A percentile compares a stretch with the other conserved stretches of the same genome.
phyloP scores from a whole-genome alignment of 768 basidiomycete species.

The Asterophora lycoperdoides region DNA sequence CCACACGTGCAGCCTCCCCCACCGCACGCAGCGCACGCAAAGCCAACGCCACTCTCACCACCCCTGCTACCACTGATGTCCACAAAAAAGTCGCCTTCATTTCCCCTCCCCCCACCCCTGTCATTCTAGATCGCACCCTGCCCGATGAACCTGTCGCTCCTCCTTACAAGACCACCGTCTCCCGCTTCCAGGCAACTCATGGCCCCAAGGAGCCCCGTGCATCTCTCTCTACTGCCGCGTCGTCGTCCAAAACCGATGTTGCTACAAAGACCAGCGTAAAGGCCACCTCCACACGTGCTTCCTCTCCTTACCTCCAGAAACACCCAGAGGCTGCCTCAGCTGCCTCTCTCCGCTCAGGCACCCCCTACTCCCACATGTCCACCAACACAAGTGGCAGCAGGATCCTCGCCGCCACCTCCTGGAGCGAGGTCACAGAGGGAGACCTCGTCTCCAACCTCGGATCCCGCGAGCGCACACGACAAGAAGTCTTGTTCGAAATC shows the following conservation, averaged over 20 bases:
- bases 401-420: slow-evolving; percentile 74
- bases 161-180: slow-evolving; percentile 61
- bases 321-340: slow-evolving; percentile 45
- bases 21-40: slow-evolving; percentile 33
- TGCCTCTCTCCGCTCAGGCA: slow-evolving; percentile 72
- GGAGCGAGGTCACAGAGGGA: slow-evolving; percentile 94
- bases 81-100: slow-evolving; percentile 88
- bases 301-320: slow-evolving; percentile 55
- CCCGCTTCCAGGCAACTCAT: slow-evolving; percentile 73
- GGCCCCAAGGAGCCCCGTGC: slow-evolving; percentile 61
- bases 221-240: slow-evolving; percentile 59
- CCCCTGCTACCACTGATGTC: slow-evolving; percentile 39
- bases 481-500: slow-evolving; percentile 96
- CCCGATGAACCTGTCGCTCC: slow-evolving; percentile 38
- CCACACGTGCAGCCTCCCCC: slow-evolving; percentile 9
- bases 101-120: slow-evolving; percentile 72
- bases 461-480: slow-evolving; percentile 90
- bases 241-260: slow-evolving; percentile 63
- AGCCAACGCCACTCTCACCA: slow-evolving; percentile 25
- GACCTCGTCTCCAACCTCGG: slow-evolving; percentile 91
- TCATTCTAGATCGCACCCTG: slow-evolving; percentile 49
- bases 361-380: slow-evolving; percentile 80
- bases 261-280: slow-evolving; percentile 38
- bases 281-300: slow-evolving; percentile 59
- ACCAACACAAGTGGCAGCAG: slow-evolving; percentile 54